Conservation (phyloP, 768 basidiomycete genomes). For the Heimioporus sp. region DNA sequence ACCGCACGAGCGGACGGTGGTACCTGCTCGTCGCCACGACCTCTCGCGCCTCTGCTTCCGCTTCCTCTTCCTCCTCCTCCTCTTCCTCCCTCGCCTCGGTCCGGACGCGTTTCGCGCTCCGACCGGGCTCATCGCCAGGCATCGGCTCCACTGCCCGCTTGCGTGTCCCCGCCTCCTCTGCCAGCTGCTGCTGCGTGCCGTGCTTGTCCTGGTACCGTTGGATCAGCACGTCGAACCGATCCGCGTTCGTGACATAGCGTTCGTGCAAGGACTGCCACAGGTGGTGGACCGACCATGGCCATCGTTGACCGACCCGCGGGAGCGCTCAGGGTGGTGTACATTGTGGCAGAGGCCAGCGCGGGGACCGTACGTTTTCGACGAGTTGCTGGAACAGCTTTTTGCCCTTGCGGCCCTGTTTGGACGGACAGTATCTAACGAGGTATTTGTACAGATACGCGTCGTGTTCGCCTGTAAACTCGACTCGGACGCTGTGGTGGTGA, state of each 20-base stretch:
- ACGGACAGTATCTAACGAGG: constrained; percentile 48
- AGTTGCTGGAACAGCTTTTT: constrained; percentile 43
- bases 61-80: neutral
- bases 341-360: neutral
- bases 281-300: constrained; percentile 54
- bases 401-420: constrained; percentile 42
- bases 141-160: constrained; percentile 2
- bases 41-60: neutral
- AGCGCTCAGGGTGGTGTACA: neutral
- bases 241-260: constrained; percentile 49
- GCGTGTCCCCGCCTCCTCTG: neutral
- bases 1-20: neutral
- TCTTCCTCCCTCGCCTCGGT: neutral
- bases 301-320: constrained; percentile 37
- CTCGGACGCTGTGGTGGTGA: constrained; percentile 14
- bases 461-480: constrained; percentile 37
- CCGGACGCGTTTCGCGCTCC: constrained; percentile 9
- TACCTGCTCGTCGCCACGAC: neutral
- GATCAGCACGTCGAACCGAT: constrained; percentile 43
- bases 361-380: constrained; percentile 44
- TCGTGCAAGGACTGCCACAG: constrained; percentile 64
- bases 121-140: neutral
- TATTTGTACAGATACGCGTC: constrained; percentile 44
- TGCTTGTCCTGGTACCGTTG: constrained; percentile 34
- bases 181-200: constrained; percentile 7